Conservation (phyloP, 129 eudicot species). For the Logfia minima region DNA sequence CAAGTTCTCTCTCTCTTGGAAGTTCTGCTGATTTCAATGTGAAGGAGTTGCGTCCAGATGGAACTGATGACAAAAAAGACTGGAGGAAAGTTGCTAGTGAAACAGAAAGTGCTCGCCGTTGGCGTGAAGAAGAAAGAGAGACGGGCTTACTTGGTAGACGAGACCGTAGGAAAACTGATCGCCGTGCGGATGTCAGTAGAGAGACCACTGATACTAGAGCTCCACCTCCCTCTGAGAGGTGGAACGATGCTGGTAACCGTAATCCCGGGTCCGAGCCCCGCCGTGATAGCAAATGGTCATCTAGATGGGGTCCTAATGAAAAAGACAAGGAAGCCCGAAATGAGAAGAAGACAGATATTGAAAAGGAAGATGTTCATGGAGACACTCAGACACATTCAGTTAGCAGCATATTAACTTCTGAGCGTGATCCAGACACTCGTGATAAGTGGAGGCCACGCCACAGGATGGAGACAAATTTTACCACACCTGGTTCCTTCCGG, state of each 20-base stretch:
- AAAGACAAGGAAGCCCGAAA: conserved; percentile 74
- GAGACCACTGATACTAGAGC: conserved; percentile 57
- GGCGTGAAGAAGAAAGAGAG: conserved; percentile 99
- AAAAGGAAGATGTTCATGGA: conserved; percentile 59
- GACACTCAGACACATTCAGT: conserved; percentile 50
- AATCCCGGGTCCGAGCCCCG: conserved; percentile 54
- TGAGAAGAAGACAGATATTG: conserved; percentile 57
- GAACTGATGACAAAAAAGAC: conserved; percentile 79
- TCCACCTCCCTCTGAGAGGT: conserved; percentile 62
- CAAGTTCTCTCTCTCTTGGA: conserved; percentile 90
- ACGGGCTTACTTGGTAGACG: conserved; percentile 89
- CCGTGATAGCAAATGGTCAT: conserved; percentile 92
- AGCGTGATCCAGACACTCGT: conserved; percentile 79
- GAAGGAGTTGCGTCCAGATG: conserved; percentile 83
- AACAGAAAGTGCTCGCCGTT: conserved; percentile 74
- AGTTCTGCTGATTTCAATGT: conserved; percentile 58
- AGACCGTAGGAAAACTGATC: conserved; percentile 80
- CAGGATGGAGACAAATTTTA: conserved; percentile 69
- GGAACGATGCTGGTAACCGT: conserved; percentile 70
- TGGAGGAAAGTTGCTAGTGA: conserved; percentile 73
- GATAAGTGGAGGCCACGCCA: conserved; percentile 98
- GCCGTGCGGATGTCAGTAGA: conserved; percentile 65
- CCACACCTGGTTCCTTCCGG: conserved; percentile 57
- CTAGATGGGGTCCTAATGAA: conserved; percentile 96
- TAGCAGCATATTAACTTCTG: conserved; percentile 50